Conservation (phyloP, 768 basidiomycete species). For the Multifurca ochricompacta region DNA sequence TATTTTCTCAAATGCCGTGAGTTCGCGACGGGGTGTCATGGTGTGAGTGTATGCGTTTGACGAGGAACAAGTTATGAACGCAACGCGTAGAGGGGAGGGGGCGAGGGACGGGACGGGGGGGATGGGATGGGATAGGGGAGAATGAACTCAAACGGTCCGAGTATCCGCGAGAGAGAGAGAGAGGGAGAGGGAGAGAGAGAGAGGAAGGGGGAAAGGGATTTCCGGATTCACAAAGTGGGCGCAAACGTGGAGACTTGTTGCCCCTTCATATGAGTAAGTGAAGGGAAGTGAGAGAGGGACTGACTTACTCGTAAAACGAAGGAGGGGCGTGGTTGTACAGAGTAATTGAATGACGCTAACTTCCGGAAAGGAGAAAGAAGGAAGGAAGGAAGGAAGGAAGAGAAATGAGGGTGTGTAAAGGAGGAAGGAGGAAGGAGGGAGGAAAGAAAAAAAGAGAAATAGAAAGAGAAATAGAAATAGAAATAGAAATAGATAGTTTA, state of each 20-base stretch:
- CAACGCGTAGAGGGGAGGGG: background rate
- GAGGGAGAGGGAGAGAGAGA: background rate
- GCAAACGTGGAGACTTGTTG: background rate
- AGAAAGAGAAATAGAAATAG: too few relatives aligned
- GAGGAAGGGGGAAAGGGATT: background rate
- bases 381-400: too few relatives aligned
- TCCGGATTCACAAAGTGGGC: background rate
- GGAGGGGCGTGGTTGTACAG: background rate
- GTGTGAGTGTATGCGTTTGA: background rate
- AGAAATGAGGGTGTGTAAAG: too few relatives aligned
- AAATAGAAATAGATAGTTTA: too few relatives aligned
- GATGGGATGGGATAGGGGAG: too few relatives aligned
- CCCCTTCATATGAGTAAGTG: constrained; percentile 33
- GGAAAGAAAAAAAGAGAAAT: too few relatives aligned
- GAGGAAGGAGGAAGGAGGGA: too few relatives aligned
- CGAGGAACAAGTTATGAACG: too few relatives aligned
- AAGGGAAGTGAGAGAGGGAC: constrained; percentile 37
- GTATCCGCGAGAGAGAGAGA: background rate
- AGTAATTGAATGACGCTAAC: background rate
- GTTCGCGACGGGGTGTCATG: constrained; percentile 12
- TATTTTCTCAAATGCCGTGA: constrained; percentile 14
- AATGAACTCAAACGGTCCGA: too few relatives aligned
- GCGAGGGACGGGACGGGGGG: too few relatives aligned
- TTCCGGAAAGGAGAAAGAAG: too few relatives aligned
- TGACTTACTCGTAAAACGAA: too few relatives aligned